Conservation (phyloP, 805 yeast genomes). For the Ogataea degrootiae region DNA sequence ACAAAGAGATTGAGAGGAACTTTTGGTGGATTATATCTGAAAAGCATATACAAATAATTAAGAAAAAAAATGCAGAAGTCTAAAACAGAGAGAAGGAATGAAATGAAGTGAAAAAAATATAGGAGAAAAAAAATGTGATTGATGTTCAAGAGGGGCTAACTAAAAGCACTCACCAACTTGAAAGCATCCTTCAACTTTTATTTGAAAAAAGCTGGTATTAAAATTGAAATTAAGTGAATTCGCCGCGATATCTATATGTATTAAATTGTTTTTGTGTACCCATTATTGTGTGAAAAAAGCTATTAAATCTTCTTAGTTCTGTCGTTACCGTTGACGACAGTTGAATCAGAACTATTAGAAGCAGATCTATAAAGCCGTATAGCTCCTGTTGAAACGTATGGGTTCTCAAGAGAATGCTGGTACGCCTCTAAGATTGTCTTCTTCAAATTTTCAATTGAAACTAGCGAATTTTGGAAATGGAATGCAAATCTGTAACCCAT, state of each 20-base stretch:
- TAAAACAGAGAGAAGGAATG: no score
- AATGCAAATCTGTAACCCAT: constrained; percentile 76
- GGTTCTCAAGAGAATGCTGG: constrained; percentile 47
- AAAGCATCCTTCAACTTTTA: constrained; percentile 3
- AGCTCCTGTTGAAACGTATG: constrained; percentile 45
- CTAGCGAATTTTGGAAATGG: constrained; percentile 61
- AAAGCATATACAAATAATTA: no score
- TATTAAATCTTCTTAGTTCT: constrained; percentile 4
- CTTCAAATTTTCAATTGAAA: constrained; percentile 51
- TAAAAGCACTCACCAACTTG: neutral
- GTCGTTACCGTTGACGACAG: constrained; percentile 11
- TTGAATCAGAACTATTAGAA: constrained; percentile 10
- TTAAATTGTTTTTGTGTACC: neutral
- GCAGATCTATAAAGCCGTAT: constrained; percentile 23
- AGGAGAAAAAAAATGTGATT: neutral
- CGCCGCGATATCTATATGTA: constrained; percentile 6
- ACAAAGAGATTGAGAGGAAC: no score
- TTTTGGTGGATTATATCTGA: no score
- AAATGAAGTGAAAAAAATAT: neutral
- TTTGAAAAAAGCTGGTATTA: neutral
- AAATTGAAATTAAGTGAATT: constrained; percentile 4
- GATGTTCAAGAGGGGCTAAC: constrained; percentile 1
- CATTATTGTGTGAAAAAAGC: neutral
- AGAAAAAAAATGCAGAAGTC: no score
- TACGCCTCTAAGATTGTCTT: constrained; percentile 51